Conservation (phyloP, 2,329 filamentous ascomycete genomes). For the Aureobasidium namibiae region DNA sequence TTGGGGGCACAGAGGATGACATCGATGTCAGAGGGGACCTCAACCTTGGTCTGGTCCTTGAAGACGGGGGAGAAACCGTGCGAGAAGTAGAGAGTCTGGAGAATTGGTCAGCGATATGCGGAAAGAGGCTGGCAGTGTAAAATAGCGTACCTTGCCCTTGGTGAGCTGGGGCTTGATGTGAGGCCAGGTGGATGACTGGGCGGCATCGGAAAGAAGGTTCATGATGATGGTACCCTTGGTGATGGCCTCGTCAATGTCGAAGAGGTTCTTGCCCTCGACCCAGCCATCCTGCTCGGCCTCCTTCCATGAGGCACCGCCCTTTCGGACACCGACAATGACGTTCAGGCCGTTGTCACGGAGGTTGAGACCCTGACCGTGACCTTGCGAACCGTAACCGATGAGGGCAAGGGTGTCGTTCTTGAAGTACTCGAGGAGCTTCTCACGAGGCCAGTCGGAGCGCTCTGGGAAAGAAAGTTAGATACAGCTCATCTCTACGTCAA, state of each 20-base stretch:
- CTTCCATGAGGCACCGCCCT: conserved; percentile 97
- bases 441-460: conserved; percentile 95
- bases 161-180: conserved; percentile 94
- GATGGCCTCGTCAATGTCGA: conserved; percentile 97
- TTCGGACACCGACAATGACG: conserved; percentile 97
- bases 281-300: conserved; percentile 95
- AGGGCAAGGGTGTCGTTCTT: conserved; percentile 98
- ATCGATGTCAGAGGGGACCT: conserved; percentile 89
- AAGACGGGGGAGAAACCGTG: conserved; percentile 99
- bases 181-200: conserved; percentile 98
- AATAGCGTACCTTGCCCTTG: conserved; percentile 76
- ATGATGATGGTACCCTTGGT: conserved; percentile 89
- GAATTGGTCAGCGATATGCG: conserved; percentile 13
- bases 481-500: conserved; percentile 5
- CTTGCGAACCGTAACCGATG: conserved; percentile 97
- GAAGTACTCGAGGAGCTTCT: conserved; percentile 99
- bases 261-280: conserved; percentile 97
- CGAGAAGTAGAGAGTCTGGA: conserved; percentile 96
- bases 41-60: conserved; percentile 98
- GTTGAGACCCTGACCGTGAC: conserved; percentile 98
- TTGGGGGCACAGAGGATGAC: conserved; percentile 99
- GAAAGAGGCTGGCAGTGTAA: neutral
- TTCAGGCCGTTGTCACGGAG: conserved; percentile 99
- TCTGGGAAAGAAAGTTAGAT: conserved; percentile 49
- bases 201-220: conserved; percentile 97